Evolutionary conservation across 805 yeast species (phyloP).

Genomic region (Saccharomycopsis sp.): DNA sequence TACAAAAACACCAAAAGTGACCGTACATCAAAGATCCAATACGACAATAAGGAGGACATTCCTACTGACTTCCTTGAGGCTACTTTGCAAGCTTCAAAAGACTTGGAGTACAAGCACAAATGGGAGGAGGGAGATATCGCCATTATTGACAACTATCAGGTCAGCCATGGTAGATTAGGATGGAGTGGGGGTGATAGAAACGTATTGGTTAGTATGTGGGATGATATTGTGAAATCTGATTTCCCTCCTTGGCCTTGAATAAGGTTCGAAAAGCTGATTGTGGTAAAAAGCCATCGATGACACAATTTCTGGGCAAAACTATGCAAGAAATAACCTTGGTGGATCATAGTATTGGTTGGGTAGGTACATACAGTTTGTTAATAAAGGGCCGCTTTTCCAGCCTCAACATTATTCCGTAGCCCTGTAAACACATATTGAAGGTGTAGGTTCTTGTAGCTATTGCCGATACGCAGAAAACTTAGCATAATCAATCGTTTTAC

Average conservation of each 20-base stretch:
- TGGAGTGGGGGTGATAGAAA: constrained; percentile 27
- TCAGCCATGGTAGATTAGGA: constrained; percentile 31
- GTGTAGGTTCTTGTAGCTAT: neutral
- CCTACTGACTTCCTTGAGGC: constrained; percentile 22
- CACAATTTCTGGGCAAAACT: neutral
- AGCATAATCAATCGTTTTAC: neutral
- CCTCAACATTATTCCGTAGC: neutral
- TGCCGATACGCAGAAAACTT: too few species aligned
- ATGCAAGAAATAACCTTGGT: neutral
- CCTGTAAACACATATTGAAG: neutral
- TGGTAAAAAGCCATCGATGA: neutral
- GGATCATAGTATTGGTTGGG: neutral
- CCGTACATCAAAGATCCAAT: constrained; percentile 16
- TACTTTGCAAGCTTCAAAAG: constrained; percentile 21
- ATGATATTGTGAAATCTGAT: constrained; percentile 15
- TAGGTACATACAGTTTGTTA: neutral
- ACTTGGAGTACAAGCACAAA: constrained; percentile 26
- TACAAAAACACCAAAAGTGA: constrained; percentile 14
- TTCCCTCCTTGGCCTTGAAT: neutral
- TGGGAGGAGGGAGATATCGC: constrained; percentile 33
- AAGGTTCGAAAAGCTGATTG: neutral
- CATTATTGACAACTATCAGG: constrained; percentile 32
- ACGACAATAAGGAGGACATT: constrained; percentile 25
- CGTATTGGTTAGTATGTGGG: constrained; percentile 36
- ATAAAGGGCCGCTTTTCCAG: neutral